A percentile compares a stretch with the other conserved stretches of the same genome.
Evolutionary conservation across 768 basidiomycete species (phyloP).

Genomic region (Fomitopsis pulvina): DNA sequence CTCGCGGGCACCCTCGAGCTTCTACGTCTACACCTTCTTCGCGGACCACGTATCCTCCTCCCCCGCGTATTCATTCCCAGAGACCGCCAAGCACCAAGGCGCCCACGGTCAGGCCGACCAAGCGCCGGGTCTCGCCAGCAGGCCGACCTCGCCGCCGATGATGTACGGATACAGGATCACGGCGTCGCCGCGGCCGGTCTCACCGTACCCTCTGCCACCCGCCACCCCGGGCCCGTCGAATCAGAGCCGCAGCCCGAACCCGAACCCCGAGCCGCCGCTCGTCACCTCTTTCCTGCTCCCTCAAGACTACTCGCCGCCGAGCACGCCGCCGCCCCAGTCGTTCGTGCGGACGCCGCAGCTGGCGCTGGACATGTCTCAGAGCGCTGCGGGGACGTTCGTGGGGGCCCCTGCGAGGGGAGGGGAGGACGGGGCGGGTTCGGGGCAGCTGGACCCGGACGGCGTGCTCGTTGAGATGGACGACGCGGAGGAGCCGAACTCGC

Average conservation of each 20-base stretch:
- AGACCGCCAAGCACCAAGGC: constrained; percentile 13
- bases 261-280: constrained; percentile 10
- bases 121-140: constrained; percentile 1
- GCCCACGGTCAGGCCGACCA: background rate
- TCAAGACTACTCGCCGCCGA: constrained; percentile 9
- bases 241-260: background rate
- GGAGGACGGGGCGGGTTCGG: constrained; percentile 1
- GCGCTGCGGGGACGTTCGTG: background rate
- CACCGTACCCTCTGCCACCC: background rate
- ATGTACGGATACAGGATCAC: constrained; percentile 15
- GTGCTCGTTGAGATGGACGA: constrained; percentile 21
- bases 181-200: constrained; percentile 11
- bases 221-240: constrained; percentile 3
- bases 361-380: constrained; percentile 3
- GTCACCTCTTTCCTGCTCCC: background rate
- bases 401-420: background rate
- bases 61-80: constrained; percentile 30
- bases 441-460: constrained; percentile 37
- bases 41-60: constrained; percentile 27
- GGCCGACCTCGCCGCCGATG: constrained; percentile 6
- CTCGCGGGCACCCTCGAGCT: background rate
- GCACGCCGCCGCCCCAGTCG: constrained; percentile 3
- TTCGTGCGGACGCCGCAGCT: constrained; percentile 3
- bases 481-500: constrained; percentile 33
- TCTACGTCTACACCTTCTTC: constrained; percentile 34